These are phyloP conservation scores for Saccharomyces hybrid DNA, from an alignment of 1,139 yeast species.

Conservation along the genomic window DNA sequence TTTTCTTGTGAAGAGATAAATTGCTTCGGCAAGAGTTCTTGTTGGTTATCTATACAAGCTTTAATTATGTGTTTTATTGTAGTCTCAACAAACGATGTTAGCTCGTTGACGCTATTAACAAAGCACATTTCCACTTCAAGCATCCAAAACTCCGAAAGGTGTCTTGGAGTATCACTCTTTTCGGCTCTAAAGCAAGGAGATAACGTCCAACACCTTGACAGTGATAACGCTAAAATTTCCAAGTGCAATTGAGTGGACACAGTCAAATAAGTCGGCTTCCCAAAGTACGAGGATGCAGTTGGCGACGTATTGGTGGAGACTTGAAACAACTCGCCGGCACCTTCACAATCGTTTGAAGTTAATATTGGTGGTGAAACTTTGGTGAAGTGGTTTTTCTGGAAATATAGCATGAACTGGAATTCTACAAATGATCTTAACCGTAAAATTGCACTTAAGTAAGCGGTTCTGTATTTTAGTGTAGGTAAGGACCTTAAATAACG, in stretches of 20 bases:
- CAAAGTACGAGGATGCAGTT: constrained; percentile 44
- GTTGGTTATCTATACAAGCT: constrained; percentile 31
- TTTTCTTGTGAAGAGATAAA: constrained; percentile 38
- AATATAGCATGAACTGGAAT: constrained; percentile 45
- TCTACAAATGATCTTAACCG: constrained; percentile 69
- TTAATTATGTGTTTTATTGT: constrained; percentile 55
- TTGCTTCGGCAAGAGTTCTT: constrained; percentile 32
- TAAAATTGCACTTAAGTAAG: constrained; percentile 54
- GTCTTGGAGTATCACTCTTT: constrained; percentile 82
- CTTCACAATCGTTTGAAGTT: constrained; percentile 92
- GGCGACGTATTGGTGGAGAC: constrained; percentile 15
- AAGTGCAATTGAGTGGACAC: constrained; percentile 90
- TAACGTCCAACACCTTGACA: constrained; percentile 79
- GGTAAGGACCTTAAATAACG: constrained; percentile 56
- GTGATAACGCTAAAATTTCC: constrained; percentile 69
- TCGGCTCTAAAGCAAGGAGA: constrained; percentile 95
- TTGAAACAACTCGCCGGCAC: constrained; percentile 86
- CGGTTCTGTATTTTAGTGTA: constrained; percentile 70
- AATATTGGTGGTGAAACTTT: constrained; percentile 82
- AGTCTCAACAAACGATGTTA: constrained; percentile 58
- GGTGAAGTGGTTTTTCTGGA: constrained; percentile 46
- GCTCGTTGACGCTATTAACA: constrained; percentile 47
- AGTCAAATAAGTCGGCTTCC: constrained; percentile 59
- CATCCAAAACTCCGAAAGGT: constrained; percentile 96
- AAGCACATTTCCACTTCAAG: constrained; percentile 87